Conservation (phyloP, 805 yeast species). For the Candida qinlingensis region DNA sequence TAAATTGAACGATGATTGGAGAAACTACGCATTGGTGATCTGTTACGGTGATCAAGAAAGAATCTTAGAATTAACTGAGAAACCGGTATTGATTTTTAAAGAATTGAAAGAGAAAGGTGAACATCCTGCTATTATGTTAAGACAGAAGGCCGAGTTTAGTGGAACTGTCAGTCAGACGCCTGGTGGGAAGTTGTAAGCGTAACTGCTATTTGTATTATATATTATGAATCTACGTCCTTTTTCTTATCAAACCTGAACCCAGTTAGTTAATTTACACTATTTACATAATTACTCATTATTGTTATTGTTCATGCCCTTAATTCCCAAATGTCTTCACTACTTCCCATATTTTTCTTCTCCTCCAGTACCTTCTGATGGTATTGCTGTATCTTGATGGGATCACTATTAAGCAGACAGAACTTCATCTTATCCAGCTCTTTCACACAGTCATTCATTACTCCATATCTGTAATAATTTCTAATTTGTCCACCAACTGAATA, state of each 20-base stretch:
- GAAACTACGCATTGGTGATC: slow-evolving; percentile 81
- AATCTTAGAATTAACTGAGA: slow-evolving; percentile 75
- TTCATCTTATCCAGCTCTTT: slow-evolving; percentile 68
- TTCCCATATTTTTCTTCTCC: slow-evolving; percentile 59
- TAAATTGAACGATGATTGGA: slow-evolving; percentile 75
- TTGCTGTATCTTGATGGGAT: slow-evolving; percentile 60
- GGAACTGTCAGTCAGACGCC: slow-evolving; percentile 30
- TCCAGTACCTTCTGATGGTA: slow-evolving; percentile 63
- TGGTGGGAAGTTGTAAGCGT: slow-evolving; percentile 33
- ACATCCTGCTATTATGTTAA: slow-evolving; percentile 87
- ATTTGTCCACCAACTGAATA: slow-evolving; percentile 89
- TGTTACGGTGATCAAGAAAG: slow-evolving; percentile 91
- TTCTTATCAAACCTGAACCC: too few species aligned
- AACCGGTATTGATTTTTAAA: slow-evolving; percentile 80
- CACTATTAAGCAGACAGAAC: slow-evolving; percentile 65
- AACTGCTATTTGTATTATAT: too few species aligned
- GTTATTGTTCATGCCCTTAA: slow-evolving; percentile 7
- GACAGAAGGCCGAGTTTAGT: slow-evolving; percentile 65
- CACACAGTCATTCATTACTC: slow-evolving; percentile 67
- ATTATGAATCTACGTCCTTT: too few species aligned
- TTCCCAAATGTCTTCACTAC: slow-evolving; percentile 85
- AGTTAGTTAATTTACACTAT: background rate
- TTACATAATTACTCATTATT: background rate
- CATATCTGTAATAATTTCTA: slow-evolving; percentile 78
- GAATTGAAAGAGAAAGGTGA: slow-evolving; percentile 80